Conservation (phyloP, 371 early-diverging fungal genomes). For the Gilbertella persicaria region DNA sequence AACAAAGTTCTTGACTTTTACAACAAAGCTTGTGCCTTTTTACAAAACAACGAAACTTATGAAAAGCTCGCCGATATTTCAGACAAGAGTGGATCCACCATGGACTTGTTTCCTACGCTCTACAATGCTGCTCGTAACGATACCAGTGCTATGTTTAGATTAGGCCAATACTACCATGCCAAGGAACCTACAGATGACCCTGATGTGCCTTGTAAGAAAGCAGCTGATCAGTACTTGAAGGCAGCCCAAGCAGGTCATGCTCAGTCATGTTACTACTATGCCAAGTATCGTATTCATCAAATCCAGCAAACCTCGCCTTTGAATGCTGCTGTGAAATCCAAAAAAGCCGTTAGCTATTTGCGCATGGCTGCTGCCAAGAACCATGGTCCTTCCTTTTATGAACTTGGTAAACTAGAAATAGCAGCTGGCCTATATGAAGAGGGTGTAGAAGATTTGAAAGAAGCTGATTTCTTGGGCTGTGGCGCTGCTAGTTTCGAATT, state of each 20-base stretch:
- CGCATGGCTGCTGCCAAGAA: conserved; percentile 22
- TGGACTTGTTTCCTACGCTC: conserved; percentile 13
- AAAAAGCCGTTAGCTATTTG: conserved; percentile 8
- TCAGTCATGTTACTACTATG: conserved; percentile 22
- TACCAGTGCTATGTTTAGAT: conserved; percentile 9
- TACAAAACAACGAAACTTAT: conserved; percentile 18
- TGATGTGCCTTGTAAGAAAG: conserved; percentile 10
- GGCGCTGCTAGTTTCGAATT: conserved; percentile 20
- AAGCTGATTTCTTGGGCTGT: conserved; percentile 18
- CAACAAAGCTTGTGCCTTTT: conserved; percentile 15
- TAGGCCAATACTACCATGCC: conserved; percentile 18
- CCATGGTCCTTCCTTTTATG: conserved; percentile 21
- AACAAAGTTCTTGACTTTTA: conserved; percentile 14
- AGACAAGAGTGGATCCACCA: neutral
- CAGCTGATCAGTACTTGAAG: conserved; percentile 12
- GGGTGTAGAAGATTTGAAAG: conserved; percentile 21
- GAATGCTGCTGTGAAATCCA: conserved; percentile 3
- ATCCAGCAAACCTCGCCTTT: neutral
- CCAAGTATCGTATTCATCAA: conserved; percentile 15
- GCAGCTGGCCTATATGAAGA: conserved; percentile 21
- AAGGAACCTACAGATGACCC: conserved; percentile 1
- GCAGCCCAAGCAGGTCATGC: conserved; percentile 18
- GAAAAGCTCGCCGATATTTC: conserved; percentile 14
- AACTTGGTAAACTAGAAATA: conserved; percentile 15
- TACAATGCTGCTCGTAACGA: conserved; percentile 21